Evolutionary conservation across 306 rosid species (phyloP).

Genomic region (Cucumis melo): DNA sequence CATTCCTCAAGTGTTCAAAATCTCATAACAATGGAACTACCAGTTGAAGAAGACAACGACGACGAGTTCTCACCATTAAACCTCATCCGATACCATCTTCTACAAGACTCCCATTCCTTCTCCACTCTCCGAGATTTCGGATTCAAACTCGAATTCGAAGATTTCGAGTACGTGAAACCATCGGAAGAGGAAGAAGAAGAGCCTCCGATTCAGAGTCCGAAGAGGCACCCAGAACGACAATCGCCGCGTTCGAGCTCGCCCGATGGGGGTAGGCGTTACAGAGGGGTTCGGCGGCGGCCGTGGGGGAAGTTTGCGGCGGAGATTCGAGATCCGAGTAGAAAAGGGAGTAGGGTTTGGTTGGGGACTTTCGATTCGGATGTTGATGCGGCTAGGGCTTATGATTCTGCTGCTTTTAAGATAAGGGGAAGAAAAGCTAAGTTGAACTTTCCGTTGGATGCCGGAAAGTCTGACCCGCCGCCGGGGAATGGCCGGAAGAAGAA

Average conservation of each 20-base stretch:
- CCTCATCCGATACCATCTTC: neutral
- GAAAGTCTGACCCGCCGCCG: constrained; percentile 22
- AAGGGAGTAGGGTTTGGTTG: constrained; percentile 66
- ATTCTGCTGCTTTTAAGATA: constrained; percentile 63
- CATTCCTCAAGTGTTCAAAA: neutral
- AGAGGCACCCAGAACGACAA: neutral
- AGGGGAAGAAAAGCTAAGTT: constrained; percentile 64
- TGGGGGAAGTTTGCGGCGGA: constrained; percentile 89
- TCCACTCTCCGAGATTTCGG: neutral
- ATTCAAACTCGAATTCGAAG: neutral
- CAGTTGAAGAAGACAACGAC: neutral
- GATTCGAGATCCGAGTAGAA: constrained; percentile 59
- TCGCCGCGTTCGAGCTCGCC: neutral
- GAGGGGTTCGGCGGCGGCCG: constrained; percentile 72
- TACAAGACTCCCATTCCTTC: neutral
- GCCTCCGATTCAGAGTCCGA: neutral
- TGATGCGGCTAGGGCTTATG: constrained; percentile 77
- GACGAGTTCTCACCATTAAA: neutral
- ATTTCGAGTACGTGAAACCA: neutral
- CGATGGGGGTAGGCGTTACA: constrained; percentile 23
- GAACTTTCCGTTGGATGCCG: constrained; percentile 68
- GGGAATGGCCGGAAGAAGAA: constrained; percentile 35
- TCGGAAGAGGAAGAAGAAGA: neutral
- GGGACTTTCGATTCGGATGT: constrained; percentile 61
- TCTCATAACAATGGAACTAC: neutral